phyloP scores from a whole-genome alignment of 2,329 filamentous ascomycete genomes.

The Thielaviopsis punctulata region DNA sequence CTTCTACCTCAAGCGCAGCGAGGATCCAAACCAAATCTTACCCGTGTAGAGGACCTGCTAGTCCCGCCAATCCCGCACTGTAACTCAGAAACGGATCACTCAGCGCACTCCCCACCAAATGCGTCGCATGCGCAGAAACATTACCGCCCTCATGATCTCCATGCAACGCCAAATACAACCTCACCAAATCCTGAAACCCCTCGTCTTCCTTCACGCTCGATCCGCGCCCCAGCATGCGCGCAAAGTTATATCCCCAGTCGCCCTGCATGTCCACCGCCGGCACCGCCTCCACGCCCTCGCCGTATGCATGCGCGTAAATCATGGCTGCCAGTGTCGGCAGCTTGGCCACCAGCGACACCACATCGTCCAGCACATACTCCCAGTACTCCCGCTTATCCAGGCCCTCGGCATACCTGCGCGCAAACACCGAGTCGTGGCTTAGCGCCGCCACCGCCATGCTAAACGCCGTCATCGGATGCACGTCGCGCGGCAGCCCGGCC shows the following conservation, averaged over 20 bases:
- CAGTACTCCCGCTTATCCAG: constrained; percentile 95
- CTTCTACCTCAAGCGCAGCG: no score
- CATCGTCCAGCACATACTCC: constrained; percentile 95
- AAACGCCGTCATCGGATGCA: constrained; percentile 98
- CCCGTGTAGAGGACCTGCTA: constrained; percentile 49
- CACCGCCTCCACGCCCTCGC: constrained; percentile 48
- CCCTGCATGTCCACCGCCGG: constrained; percentile 63
- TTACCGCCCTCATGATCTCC: constrained; percentile 98
- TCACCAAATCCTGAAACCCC: constrained; percentile 86
- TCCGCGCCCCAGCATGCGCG: constrained; percentile 86
- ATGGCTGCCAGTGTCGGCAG: constrained; percentile 91
- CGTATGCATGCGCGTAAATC: constrained; percentile 87
- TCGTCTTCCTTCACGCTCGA: constrained; percentile 73
- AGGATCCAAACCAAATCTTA: no score
- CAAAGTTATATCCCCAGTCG: constrained; percentile 99
- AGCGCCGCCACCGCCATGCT: constrained; percentile 89
- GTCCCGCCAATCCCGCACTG: constrained; percentile 83
- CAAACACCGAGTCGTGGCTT: constrained; percentile 87
- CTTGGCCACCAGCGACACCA: constrained; percentile 85
- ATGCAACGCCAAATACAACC: constrained; percentile 88
- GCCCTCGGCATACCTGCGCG: constrained; percentile 79
- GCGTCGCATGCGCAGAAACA: constrained; percentile 87
- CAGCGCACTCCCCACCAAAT: constrained; percentile 85
- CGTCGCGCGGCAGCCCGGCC: constrained; percentile 70
- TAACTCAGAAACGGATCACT: constrained; percentile 93